phyloP scores from a whole-genome alignment of 2,329 filamentous ascomycete species.

The Seiridium cupressi region DNA sequence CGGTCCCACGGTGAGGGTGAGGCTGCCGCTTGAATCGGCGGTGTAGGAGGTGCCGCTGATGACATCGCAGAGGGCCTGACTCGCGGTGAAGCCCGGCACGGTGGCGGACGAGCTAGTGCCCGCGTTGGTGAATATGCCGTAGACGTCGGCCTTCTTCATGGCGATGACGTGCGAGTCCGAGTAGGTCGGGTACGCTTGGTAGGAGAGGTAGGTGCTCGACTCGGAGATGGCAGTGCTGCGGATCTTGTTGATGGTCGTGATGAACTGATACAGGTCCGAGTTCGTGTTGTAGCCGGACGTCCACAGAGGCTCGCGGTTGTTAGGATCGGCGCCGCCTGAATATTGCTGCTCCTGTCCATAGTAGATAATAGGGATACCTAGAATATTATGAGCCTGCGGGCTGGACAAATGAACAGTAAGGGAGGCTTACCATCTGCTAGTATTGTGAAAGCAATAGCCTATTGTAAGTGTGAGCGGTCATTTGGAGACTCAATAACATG shows the following conservation, averaged over 20 bases:
- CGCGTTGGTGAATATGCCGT: conserved; percentile 39
- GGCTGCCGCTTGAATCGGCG: conserved; percentile 37
- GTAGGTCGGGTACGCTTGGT: conserved; percentile 35
- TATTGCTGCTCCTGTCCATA: conserved; percentile 58
- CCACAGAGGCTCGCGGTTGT: conserved; percentile 51
- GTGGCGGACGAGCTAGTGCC: conserved; percentile 32
- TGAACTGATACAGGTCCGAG: conserved; percentile 41
- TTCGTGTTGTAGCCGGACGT: conserved; percentile 41
- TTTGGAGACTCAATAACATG: neutral
- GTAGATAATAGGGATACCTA: conserved; percentile 55
- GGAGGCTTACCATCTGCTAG: conserved; percentile 39
- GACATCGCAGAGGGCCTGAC: conserved; percentile 36
- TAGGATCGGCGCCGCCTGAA: conserved; percentile 36
- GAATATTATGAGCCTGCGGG: neutral
- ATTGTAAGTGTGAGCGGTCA: neutral
- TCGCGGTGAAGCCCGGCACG: conserved; percentile 35
- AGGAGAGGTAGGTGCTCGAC: conserved; percentile 35
- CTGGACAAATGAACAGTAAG: fast-evolving
- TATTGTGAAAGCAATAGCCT: conserved; percentile 49
- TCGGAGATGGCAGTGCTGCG: conserved; percentile 40
- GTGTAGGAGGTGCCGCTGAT: conserved; percentile 40
- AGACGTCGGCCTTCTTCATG: conserved; percentile 42
- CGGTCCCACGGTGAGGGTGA: conserved; percentile 21
- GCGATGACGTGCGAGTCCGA: conserved; percentile 39
- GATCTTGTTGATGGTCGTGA: conserved; percentile 47